Evolutionary conservation across 805 yeast genomes (phyloP).

Genomic region (Ogataea trehaloabstinens): DNA sequence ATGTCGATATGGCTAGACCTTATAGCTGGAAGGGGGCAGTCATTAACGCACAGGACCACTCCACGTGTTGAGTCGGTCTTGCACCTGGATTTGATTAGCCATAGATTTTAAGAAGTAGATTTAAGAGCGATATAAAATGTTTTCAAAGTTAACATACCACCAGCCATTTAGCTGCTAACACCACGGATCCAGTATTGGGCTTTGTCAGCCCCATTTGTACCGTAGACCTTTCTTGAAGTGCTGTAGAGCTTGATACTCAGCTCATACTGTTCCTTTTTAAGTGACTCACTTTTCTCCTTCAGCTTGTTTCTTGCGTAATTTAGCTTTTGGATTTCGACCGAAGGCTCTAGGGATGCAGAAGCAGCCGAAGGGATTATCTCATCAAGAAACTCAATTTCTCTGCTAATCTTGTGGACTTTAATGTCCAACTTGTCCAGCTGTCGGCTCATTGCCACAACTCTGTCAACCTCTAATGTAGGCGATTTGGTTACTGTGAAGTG

Average conservation of each 20-base stretch:
- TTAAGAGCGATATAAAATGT: background rate
- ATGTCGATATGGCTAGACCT: constrained; percentile 57
- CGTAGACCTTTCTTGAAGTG: constrained; percentile 27
- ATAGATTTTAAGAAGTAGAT: too few relatives aligned
- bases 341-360: constrained; percentile 14
- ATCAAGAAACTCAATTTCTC: constrained; percentile 31
- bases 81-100: too few relatives aligned
- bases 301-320: constrained; percentile 28
- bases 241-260: constrained; percentile 29
- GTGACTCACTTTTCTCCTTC: constrained; percentile 25
- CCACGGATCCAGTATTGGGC: constrained; percentile 60
- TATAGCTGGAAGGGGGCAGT: constrained; percentile 58
- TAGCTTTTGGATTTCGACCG: constrained; percentile 27
- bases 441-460: constrained; percentile 17
- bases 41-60: constrained; percentile 13
- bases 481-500: constrained; percentile 25
- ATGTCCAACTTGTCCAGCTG: constrained; percentile 17
- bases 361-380: constrained; percentile 23
- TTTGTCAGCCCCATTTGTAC: constrained; percentile 34
- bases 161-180: constrained; percentile 35
- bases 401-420: constrained; percentile 28
- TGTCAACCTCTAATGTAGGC: constrained; percentile 10
- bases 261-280: constrained; percentile 30
- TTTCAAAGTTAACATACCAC: background rate
- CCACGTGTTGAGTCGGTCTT: constrained; percentile 23